phyloP scores from a whole-genome alignment of 306 rosid genomes.

The Castanea mollissima region DNA sequence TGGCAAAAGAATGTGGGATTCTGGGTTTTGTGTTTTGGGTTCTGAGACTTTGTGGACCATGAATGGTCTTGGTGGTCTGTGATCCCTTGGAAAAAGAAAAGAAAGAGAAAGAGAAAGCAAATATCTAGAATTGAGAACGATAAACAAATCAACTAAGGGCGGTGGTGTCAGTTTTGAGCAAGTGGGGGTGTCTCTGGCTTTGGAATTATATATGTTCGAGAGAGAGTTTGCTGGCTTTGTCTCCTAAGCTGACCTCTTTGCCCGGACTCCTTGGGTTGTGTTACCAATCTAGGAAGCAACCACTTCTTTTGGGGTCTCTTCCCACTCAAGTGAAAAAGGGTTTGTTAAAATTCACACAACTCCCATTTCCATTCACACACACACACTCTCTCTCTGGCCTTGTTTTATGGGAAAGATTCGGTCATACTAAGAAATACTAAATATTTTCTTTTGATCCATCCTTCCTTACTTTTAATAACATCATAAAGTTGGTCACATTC shows the following conservation, averaged over 20 bases:
- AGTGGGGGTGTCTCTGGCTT: slow-evolving; percentile 64
- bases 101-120: slow-evolving; percentile 21
- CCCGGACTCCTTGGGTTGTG: slow-evolving; percentile 54
- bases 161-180: slow-evolving; percentile 76
- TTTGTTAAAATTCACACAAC: slow-evolving; percentile 16
- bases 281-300: slow-evolving; percentile 71
- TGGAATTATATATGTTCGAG: slow-evolving; percentile 41
- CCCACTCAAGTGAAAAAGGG: slow-evolving; percentile 40
- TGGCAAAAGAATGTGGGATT: slow-evolving; percentile 37
- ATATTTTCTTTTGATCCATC: slow-evolving; percentile 27
- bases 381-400: slow-evolving; percentile 36
- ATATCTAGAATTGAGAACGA: slow-evolving; percentile 34
- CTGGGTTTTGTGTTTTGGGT: slow-evolving; percentile 14
- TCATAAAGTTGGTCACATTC: slow-evolving; percentile 15
- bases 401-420: slow-evolving; percentile 58
- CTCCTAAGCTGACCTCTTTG: slow-evolving; percentile 55
- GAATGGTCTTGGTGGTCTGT: slow-evolving; percentile 29
- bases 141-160: slow-evolving; percentile 38
- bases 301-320: slow-evolving; percentile 51
- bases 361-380: slow-evolving; percentile 7
- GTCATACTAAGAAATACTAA: slow-evolving; percentile 46
- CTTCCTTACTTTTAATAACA: slow-evolving; percentile 11
- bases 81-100: slow-evolving; percentile 33
- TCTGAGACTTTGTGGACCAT: slow-evolving; percentile 23
- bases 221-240: slow-evolving; percentile 51